These are phyloP conservation scores for Caryopteris hybrid DNA, from an alignment of 305 asterid genomes.

Conservation along the genomic window DNA sequence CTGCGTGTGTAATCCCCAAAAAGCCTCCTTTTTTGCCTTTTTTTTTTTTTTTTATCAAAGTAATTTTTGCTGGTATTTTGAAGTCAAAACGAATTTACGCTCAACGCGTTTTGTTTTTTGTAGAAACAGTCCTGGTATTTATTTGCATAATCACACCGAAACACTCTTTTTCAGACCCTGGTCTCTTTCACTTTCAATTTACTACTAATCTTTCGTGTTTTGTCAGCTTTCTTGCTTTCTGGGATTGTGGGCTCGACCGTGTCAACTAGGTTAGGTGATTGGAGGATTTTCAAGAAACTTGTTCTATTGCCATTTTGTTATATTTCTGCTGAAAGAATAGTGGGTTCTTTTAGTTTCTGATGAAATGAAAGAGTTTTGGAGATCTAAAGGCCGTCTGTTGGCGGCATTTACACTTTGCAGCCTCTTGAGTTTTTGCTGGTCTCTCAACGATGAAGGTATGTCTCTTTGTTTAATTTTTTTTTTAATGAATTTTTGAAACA, in stretches of 20 bases:
- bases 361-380: constrained; percentile 54
- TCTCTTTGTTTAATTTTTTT: not conserved
- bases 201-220: constrained; percentile 13
- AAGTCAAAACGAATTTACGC: constrained; percentile 29
- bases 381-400: constrained; percentile 31
- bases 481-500: not conserved
- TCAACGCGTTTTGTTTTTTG: constrained; percentile 44
- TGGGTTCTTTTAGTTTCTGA: constrained; percentile 28
- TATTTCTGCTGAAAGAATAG: constrained; percentile 12
- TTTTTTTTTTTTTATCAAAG: too few species aligned
- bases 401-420: constrained; percentile 31
- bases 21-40: not conserved
- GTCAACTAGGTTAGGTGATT: constrained; percentile 33
- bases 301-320: constrained; percentile 9
- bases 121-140: constrained; percentile 36
- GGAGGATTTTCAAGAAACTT: constrained; percentile 21
- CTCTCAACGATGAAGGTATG: constrained; percentile 83
- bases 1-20: not conserved
- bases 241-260: constrained; percentile 34
- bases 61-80: constrained; percentile 7
- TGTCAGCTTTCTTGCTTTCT: constrained; percentile 23
- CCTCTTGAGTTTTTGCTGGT: constrained; percentile 47
- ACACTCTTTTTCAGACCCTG: constrained; percentile 16
- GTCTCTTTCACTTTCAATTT: constrained; percentile 18
- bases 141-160: constrained; percentile 25